These are phyloP conservation scores for Ampelocalamus luodianensis DNA, from an alignment of 176 grass and related monocot species.

Conservation along the genomic window DNA sequence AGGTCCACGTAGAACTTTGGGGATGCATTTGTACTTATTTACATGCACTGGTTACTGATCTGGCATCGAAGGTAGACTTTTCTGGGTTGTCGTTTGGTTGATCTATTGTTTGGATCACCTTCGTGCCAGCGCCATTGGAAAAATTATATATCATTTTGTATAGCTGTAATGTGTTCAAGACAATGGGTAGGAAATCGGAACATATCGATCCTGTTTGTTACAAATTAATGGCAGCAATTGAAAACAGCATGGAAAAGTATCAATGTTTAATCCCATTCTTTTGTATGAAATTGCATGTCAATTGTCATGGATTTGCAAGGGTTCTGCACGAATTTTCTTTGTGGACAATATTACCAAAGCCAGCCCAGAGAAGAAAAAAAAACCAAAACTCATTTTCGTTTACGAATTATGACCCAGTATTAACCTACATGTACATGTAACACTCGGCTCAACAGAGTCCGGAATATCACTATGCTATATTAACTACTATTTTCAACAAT, in stretches of 20 bases:
- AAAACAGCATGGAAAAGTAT: neutral
- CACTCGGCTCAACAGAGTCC: too few species aligned
- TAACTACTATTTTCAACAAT: too few species aligned
- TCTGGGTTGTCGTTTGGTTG: slow-evolving; percentile 30
- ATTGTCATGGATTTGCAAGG: neutral
- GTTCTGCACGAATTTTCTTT: too few species aligned
- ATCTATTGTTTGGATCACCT: neutral
- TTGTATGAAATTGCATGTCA: neutral
- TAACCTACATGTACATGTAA: too few species aligned
- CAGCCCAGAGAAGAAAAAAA: too few species aligned
- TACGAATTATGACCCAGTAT: too few species aligned
- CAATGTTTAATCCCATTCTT: neutral
- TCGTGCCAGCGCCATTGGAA: neutral
- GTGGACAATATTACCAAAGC: too few species aligned
- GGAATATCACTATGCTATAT: too few species aligned
- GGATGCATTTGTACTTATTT: neutral
- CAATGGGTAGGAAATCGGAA: neutral
- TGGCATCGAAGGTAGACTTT: neutral
- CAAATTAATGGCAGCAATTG: neutral
- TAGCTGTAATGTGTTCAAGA: slow-evolving; percentile 12
- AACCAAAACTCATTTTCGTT: too few species aligned
- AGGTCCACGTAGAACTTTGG: slow-evolving; percentile 32
- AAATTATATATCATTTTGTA: slow-evolving; percentile 26
- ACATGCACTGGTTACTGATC: neutral
- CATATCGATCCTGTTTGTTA: neutral